A percentile compares a stretch with the other conserved stretches of the same genome.
Conservation (phyloP, 2,329 filamentous ascomycete species). For the Aspergillus aculeatus region DNA sequence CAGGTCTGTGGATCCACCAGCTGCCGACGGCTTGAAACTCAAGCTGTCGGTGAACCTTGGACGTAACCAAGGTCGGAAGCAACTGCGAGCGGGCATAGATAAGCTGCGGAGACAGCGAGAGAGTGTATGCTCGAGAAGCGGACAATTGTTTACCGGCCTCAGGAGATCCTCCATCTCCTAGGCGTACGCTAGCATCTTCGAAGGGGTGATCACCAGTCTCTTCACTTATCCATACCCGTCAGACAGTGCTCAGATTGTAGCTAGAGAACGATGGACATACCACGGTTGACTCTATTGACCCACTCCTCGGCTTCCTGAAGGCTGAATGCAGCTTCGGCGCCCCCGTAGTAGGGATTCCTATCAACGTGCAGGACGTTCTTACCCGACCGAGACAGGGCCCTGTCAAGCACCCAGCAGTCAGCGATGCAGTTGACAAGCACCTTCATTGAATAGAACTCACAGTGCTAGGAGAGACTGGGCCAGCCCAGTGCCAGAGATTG, state of each 20-base stretch:
- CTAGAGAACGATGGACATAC: constrained; percentile 26
- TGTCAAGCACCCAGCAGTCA: constrained; percentile 45
- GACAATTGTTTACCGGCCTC: constrained; percentile 27
- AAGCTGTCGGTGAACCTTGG: constrained; percentile 80
- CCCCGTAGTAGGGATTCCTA: constrained; percentile 83
- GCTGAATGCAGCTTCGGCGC: constrained; percentile 78
- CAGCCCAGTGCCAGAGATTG: constrained; percentile 75
- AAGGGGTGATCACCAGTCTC: constrained; percentile 37
- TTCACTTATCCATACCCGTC: constrained; percentile 28
- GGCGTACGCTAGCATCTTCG: constrained; percentile 39
- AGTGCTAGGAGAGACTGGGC: constrained; percentile 76
- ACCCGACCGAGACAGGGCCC: constrained; percentile 85
- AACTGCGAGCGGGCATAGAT: constrained; percentile 81
- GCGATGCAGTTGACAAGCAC: background rate
- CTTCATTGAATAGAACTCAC: constrained; percentile 48
- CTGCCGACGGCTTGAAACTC: constrained; percentile 92
- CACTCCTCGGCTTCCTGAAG: constrained; percentile 78
- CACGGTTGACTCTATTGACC: constrained; percentile 52
- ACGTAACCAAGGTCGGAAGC: constrained; percentile 79
- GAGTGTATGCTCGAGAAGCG: constrained; percentile 71
- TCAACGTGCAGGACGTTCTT: constrained; percentile 92
- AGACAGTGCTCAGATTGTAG: constrained; percentile 14
- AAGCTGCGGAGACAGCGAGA: constrained; percentile 81
- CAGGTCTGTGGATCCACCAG: constrained; percentile 70
- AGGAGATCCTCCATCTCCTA: constrained; percentile 15